Conservation (phyloP, 306 rosid genomes). For the Prunus dulcis region DNA sequence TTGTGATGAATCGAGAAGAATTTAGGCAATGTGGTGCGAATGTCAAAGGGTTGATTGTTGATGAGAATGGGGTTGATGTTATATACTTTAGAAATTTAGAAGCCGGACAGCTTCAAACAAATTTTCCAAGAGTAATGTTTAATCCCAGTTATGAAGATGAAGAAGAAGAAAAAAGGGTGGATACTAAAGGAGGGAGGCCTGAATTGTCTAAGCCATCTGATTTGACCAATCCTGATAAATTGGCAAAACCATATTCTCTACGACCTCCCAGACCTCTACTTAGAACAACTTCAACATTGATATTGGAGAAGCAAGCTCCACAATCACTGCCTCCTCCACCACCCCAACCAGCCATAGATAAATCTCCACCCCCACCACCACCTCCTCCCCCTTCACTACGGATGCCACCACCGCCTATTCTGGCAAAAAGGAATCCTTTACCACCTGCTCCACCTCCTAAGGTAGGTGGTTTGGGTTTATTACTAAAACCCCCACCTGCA, state of each 20-base stretch:
- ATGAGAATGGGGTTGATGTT: constrained; percentile 46
- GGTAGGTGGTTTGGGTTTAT: constrained; percentile 30
- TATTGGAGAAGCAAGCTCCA: constrained; percentile 30
- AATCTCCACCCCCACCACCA: neutral
- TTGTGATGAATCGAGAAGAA: constrained; percentile 25
- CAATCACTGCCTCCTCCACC: constrained; percentile 17
- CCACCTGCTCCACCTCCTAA: constrained; percentile 35
- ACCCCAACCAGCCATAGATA: neutral
- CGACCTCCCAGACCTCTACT: constrained; percentile 16
- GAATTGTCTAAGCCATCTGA: constrained; percentile 2
- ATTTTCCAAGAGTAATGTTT: constrained; percentile 33
- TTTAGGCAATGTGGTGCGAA: constrained; percentile 38
- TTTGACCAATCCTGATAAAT: constrained; percentile 1
- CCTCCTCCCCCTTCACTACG: constrained; percentile 2
- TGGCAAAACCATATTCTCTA: constrained; percentile 14
- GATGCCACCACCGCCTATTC: neutral
- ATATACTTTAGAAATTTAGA: constrained; percentile 44
- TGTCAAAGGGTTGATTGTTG: constrained; percentile 46
- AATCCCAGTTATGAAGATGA: constrained; percentile 51
- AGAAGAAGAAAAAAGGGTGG: constrained; percentile 44
- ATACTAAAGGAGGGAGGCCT: constrained; percentile 30
- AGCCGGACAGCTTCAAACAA: constrained; percentile 30
- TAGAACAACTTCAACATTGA: constrained; percentile 26
- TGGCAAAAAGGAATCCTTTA: constrained; percentile 15
- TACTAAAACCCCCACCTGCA: constrained; percentile 40